Conservation (phyloP, 2,329 filamentous ascomycete species). For the Sporothrix globosa region DNA sequence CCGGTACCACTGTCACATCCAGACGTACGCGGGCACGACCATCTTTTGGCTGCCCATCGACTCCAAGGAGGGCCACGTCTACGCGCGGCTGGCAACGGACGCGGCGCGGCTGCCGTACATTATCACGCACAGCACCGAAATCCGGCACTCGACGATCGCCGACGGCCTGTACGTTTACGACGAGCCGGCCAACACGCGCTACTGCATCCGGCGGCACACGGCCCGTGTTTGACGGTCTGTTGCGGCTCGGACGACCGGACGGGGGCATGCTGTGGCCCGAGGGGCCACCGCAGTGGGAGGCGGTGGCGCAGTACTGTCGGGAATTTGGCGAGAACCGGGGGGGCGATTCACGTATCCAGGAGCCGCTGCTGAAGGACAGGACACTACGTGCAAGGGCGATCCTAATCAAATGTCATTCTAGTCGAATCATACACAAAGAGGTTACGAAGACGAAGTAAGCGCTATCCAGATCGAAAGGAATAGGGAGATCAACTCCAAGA, state of each 20-base stretch:
- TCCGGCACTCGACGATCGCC: constrained; percentile 8
- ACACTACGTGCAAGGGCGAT: background rate
- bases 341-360: background rate
- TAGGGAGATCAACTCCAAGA: background rate
- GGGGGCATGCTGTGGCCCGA: constrained; percentile 10
- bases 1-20: constrained; percentile 24
- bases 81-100: constrained; percentile 1
- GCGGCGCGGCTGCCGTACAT: constrained; percentile 20
- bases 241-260: background rate
- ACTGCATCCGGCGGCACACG: constrained; percentile 4
- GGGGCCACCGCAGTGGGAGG: constrained; percentile 5
- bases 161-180: constrained; percentile 5
- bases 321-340: background rate
- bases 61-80: background rate
- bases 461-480: background rate
- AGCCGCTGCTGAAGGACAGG: too few species aligned
- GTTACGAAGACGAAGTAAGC: background rate
- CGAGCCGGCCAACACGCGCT: background rate
- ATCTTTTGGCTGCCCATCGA: constrained; percentile 18
- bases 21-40: constrained; percentile 16
- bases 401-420: constrained; percentile 7
- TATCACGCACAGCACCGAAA: constrained; percentile 8
- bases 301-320: constrained; percentile 14
- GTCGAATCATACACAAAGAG: background rate
- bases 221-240: background rate